Percentiles rank a stretch among this genome's conserved stretches.
Conservation (phyloP, 345 rosid genomes). For the Carallia pectinifolia region DNA sequence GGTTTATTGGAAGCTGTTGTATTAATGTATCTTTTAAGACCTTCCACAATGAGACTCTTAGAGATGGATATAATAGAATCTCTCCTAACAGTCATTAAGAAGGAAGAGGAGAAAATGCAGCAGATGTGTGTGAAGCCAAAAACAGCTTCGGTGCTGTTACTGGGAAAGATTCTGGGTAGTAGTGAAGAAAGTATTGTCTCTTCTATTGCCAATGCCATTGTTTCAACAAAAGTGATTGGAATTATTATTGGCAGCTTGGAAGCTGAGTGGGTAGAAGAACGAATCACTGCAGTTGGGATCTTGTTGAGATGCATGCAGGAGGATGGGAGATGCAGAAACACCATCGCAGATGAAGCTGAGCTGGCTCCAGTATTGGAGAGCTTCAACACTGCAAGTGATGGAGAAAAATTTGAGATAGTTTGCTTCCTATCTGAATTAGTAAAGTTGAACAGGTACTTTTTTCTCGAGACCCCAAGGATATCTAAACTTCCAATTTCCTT, state of each 20-base stretch:
- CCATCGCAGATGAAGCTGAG: constrained; percentile 52
- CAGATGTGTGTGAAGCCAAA: constrained; percentile 52
- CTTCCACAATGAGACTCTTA: constrained; percentile 37
- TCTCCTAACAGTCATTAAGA: constrained; percentile 40
- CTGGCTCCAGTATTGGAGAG: constrained; percentile 52
- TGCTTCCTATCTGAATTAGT: constrained; percentile 54
- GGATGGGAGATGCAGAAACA: constrained; percentile 60
- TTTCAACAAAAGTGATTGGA: constrained; percentile 38
- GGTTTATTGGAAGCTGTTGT: constrained; percentile 61
- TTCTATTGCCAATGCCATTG: constrained; percentile 33
- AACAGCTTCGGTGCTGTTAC: constrained; percentile 49
- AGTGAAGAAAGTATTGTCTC: constrained; percentile 37
- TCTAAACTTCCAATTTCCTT: neutral
- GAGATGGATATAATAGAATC: constrained; percentile 55
- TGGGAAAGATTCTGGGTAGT: constrained; percentile 44
- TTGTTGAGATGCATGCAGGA: constrained; percentile 51
- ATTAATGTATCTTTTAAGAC: constrained; percentile 47
- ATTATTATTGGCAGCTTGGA: constrained; percentile 45
- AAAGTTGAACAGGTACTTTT: constrained; percentile 51
- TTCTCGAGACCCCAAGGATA: neutral
- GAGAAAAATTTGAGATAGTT: constrained; percentile 45
- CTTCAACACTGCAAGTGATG: constrained; percentile 41
- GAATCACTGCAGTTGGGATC: constrained; percentile 53
- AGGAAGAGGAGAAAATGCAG: constrained; percentile 35
- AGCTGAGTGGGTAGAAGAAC: constrained; percentile 53